Percentiles rank a stretch among this genome's conserved stretches.
These are phyloP conservation scores for Blastomyces silverae DNA, from an alignment of 2,329 filamentous ascomycete species.

Conservation along the genomic window DNA sequence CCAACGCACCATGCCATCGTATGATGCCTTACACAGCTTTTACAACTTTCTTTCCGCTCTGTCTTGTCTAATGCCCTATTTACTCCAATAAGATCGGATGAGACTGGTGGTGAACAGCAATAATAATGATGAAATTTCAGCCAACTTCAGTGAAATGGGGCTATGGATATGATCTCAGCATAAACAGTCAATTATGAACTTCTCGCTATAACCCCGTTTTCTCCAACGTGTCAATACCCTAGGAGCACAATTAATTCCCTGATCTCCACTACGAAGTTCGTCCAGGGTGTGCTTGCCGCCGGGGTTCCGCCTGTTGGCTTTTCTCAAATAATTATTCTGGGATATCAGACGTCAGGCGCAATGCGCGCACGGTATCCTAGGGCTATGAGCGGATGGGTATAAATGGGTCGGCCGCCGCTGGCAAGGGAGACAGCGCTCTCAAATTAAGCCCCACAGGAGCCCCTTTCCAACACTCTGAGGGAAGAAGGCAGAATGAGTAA, in stretches of 20 bases:
- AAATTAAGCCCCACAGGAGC: not conserved
- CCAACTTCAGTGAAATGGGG: not conserved
- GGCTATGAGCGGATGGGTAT: no score
- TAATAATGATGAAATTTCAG: no score
- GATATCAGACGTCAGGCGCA: not conserved
- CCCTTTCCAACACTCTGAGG: not conserved
- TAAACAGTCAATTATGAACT: not conserved
- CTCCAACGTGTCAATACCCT: not conserved
- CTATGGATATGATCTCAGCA: not conserved
- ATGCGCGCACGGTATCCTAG: not conserved
- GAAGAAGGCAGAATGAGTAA: not conserved
- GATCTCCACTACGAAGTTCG: not conserved
- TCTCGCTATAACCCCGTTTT: not conserved
- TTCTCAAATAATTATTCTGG: not conserved
- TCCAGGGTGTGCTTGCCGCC: not conserved
- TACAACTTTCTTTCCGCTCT: no score
- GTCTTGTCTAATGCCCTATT: no score
- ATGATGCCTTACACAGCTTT: no score
- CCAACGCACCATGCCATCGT: no score
- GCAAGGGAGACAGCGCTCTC: not conserved
- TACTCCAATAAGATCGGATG: no score
- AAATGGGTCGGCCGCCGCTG: not conserved
- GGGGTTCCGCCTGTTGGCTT: not conserved
- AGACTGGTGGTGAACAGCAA: no score
- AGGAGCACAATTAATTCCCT: not conserved